phyloP scores from a whole-genome alignment of 768 basidiomycete genomes.

The Cubamyces lactineus region DNA sequence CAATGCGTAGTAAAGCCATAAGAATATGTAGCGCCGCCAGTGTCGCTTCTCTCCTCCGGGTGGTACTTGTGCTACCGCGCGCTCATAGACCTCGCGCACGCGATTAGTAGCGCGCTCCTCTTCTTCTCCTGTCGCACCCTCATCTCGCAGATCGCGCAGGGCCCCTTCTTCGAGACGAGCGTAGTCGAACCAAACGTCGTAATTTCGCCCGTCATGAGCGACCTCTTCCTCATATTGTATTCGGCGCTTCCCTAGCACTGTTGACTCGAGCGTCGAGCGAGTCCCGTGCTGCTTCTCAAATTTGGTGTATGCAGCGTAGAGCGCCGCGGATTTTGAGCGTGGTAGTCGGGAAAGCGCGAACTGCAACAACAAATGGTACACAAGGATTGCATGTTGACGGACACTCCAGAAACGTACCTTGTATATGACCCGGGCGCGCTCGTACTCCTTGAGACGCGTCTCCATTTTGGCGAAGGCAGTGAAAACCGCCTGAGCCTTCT shows the following conservation, averaged over 20 bases:
- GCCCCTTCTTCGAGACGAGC: conserved; percentile 91
- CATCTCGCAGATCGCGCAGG: conserved; percentile 70
- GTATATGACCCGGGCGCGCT: conserved; percentile 95
- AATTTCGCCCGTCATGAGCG: conserved; percentile 87
- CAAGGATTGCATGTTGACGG: neutral
- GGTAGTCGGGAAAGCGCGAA: conserved; percentile 95
- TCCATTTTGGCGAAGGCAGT: conserved; percentile 97
- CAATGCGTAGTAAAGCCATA: conserved; percentile 94
- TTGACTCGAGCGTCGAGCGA: conserved; percentile 84
- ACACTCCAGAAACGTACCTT: conserved; percentile 59
- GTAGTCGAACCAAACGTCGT: conserved; percentile 99
- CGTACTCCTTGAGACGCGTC: conserved; percentile 92
- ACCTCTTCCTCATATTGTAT: conserved; percentile 99
- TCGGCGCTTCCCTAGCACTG: conserved; percentile 95
- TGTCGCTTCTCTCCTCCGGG: conserved; percentile 92
- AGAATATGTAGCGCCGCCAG: conserved; percentile 87
- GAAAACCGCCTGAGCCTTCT: conserved; percentile 90
- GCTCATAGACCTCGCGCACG: conserved; percentile 92
- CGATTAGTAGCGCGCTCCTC: conserved; percentile 61
- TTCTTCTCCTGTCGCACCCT: conserved; percentile 74
- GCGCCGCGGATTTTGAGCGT: conserved; percentile 82
- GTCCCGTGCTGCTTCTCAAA: conserved; percentile 99
- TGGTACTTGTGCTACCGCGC: conserved; percentile 94
- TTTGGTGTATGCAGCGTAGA: conserved; percentile 94
- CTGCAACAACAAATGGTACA: conserved; percentile 42